These are phyloP conservation scores for Phaeosphaeria sp. DNA, from an alignment of 2,329 filamentous ascomycete genomes.

Conservation along the genomic window DNA sequence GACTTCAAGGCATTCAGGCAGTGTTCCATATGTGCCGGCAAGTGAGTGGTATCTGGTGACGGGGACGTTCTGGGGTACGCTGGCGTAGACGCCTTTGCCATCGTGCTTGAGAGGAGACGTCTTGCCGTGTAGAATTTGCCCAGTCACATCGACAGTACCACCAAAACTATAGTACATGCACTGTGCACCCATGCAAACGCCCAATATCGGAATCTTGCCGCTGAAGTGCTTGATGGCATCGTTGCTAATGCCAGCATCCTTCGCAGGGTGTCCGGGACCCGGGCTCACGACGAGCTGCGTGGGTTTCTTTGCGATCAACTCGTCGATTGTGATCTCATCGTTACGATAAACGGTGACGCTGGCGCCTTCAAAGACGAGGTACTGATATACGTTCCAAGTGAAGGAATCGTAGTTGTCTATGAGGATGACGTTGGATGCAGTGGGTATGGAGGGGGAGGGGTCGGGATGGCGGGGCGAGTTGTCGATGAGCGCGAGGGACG, in stretches of 20 bases:
- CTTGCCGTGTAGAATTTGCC: conserved; percentile 97
- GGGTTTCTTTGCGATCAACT: conserved; percentile 82
- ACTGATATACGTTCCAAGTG: conserved; percentile 99
- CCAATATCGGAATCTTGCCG: conserved; percentile 92
- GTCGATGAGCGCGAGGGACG: conserved; percentile 66
- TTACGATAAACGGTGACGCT: conserved; percentile 90
- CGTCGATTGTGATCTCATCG: conserved; percentile 85
- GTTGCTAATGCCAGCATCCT: conserved; percentile 91
- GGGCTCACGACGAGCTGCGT: conserved; percentile 96
- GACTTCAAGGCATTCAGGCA: conserved; percentile 86
- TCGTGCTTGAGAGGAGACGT: conserved; percentile 92
- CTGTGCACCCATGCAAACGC: conserved; percentile 99
- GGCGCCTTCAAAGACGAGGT: conserved; percentile 94
- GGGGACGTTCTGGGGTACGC: conserved; percentile 79
- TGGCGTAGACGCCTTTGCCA: conserved; percentile 85
- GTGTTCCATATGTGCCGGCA: conserved; percentile 85
- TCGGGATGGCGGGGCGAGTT: conserved; percentile 87
- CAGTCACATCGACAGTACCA: conserved; percentile 87
- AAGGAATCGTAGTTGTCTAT: conserved; percentile 99
- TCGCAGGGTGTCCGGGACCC: conserved; percentile 89
- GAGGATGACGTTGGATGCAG: conserved; percentile 87
- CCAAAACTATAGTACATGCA: conserved; percentile 96
- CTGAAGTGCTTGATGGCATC: conserved; percentile 90
- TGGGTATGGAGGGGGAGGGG: conserved; percentile 73
- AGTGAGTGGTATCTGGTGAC: conserved; percentile 97